Base-by-base conservation (phyloP, 2,329 filamentous ascomycete species). In the Botrytis tulipae region DNA sequence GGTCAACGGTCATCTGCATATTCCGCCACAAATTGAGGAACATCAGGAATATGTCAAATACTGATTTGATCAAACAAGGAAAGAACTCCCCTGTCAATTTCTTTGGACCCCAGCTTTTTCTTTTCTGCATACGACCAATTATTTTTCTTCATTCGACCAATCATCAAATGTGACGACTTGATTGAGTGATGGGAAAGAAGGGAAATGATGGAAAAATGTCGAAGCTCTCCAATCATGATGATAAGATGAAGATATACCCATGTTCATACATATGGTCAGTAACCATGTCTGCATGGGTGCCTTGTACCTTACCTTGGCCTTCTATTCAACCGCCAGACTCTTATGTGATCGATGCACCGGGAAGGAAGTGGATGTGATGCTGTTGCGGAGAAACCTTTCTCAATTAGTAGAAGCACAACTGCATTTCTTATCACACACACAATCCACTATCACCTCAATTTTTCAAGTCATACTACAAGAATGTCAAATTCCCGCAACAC, bases 301-400 rank as follows among this genome's bases (percentile, higher is more conserved):
- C 61, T 46, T 32, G 61, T 46, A 46, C 61, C 61, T 65, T 65
- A 65, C 40, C 61, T 65, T 46, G 61, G 4, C 61, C 40, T 8
- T 32, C 29, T 12, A 46, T 65, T 68, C 65, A 68, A 68, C 65
- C 65, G 32, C 69, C 69, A 37, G 44, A 71, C 37, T 35, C 32
- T 29, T 40, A 40, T 71, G 40, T 65, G 69, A 65, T 65, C 42
- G 69, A 63, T 51, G 57, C 69, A 65, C 18, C 20, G 59, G 59
- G 22, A 25, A 51, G 59, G 57, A 65, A 32, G 37, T 60, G 51
- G 62, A 46, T 65, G 40, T 65, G 62, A 65, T 70, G 40, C 29
- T 37, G 25, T 44, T 71, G 69, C 69, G 57, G 69, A 71, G 69
- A 71, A 71, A 70, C n/a, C 51, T 57, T 59, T 40, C 46, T 68